These are phyloP conservation scores for Globisporangium parvum DNA, from an alignment of 352 stramenopile species.

Conservation along the genomic window DNA sequence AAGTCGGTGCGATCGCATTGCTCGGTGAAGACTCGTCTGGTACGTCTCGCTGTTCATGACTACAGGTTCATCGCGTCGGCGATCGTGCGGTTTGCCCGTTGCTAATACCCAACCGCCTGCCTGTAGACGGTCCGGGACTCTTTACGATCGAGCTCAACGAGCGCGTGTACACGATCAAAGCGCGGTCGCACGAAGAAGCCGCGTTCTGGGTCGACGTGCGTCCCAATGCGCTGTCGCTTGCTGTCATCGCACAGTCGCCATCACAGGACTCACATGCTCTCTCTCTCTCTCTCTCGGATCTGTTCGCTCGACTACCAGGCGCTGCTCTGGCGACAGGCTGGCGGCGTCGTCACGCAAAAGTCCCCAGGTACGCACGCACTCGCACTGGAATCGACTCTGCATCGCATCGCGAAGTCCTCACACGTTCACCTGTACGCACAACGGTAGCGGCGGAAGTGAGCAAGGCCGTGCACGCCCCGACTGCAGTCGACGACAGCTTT, in stretches of 20 bases:
- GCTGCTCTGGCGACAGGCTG: conserved; percentile 77
- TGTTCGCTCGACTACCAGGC: conserved; percentile 22
- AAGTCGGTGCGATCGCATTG: conserved; percentile 84
- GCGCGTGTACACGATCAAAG: conserved; percentile 89
- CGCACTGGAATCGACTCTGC: too few relatives aligned
- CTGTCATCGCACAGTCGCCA: not conserved
- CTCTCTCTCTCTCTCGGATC: not conserved
- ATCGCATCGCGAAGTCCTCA: not conserved
- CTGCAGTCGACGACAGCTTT: conserved; percentile 7
- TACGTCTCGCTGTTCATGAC: conserved; percentile 13
- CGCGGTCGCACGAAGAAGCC: conserved; percentile 77
- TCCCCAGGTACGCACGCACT: conserved; percentile 46
- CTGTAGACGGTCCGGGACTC: conserved; percentile 69
- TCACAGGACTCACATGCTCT: not conserved
- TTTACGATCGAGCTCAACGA: conserved; percentile 90
- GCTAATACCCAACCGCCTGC: too few relatives aligned
- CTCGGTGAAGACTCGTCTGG: conserved; percentile 64
- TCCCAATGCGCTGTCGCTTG: not conserved
- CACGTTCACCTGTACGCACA: too few relatives aligned
- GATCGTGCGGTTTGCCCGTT: too few relatives aligned
- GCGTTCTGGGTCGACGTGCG: conserved; percentile 81
- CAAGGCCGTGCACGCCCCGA: conserved; percentile 18
- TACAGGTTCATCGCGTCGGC: not conserved
- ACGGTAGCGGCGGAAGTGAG: conserved; percentile 15
- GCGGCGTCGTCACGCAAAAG: conserved; percentile 74